Evolutionary conservation across 192 early-diverging fungal genomes (phyloP), one percentile per base, ranked within the genome.

Genomic region (Mortierella hygrophila): DNA sequence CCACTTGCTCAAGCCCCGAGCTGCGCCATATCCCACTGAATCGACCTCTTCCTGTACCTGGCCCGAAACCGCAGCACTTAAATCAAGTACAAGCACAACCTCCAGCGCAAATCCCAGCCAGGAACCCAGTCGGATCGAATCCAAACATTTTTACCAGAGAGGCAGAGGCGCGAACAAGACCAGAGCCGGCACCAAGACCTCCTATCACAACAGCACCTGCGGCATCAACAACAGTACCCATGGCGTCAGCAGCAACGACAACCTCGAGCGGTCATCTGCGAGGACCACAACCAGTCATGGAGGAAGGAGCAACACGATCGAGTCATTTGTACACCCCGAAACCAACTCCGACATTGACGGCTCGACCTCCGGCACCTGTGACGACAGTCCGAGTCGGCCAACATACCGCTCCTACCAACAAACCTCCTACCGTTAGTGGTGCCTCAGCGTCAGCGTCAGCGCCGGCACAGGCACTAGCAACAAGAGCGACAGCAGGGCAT

Each of bases 21-120:
- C 55, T 86, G 3, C 26, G 70, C 16, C 84, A 81, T 49, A 72
- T 86, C 13, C 84, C 84, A 0, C 49, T 74, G 71, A 86, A 79
- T 42, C 52, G 84, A n/a, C 84, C 84, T 21, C 38, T 86, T 10
- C 84, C 84, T 0, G 44, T 86, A 4, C 84, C 84, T 38, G 84
- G 60, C 3, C 84, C 79, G 9, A 86, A 86, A n/a, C 79, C 84
- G 15, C 75, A 63, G 16, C 79, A 81, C 21, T 29, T 78, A 68
- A 86, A 78, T 46, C 69, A n/a, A 55, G 73, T 21, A 21, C 49
- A 15, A 15, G 35, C 35, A 15, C 46, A 49, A 40, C 2, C 26
- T 29, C 71, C 42, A 29, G 23, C 42, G 20, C 38, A 40, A 9
- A 32, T 15, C 26, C 29, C 60, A 32, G 70, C 1, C 7, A 47